Evolutionary conservation across 2,329 filamentous ascomycete species (phyloP), one percentile per base, ranked within the genome.

Genomic region (Hymenoscyphus occultus): DNA sequence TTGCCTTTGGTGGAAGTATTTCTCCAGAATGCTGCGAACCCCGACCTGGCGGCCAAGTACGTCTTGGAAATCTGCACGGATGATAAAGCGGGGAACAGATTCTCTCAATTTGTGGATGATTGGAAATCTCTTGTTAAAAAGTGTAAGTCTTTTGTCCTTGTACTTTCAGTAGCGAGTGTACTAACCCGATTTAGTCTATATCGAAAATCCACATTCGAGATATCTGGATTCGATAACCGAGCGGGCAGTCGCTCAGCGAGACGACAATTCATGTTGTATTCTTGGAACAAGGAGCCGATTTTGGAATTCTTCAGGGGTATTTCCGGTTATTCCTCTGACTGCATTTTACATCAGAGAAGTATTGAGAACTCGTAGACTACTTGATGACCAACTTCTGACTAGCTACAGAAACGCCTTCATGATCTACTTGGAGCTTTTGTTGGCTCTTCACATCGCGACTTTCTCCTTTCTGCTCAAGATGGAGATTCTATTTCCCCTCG

Each of bases 361-460:
- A 67, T 9, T 56, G 19, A 39, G 54, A 32, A 19, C 13, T 45
- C 16, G 7, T 45, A 31, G 45, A 57, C 19, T 35, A 35, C 10
- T 48, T 59, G 54, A 22, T 42, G 31, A 22, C 51, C 59, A 56
- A 40, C 57, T 54, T 54, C 35, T 66, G 32, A 66, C 28, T 56
- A 40, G 1, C 51, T 59, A 19, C 59, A 67, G 65, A 42, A 60
- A 48, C 22, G 56, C 22, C 62, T 64, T 1, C 39, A 67, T 60
- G 62, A 67, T 39, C 57, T 67, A 31, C 65, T 67, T 22, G 59
- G 62, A 28, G 65, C 60, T 56, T 64, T 67, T 39, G 64, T 56
- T 56, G 19, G 48, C 22, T 35, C 62, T 56, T 61, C 54, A 14
- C 35, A 63, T 31, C 57, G 39, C 35, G 61, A 61, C 45, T 39